Conservation (phyloP, 2,329 filamentous ascomycete genomes). For the Escovopsis sp. region DNA sequence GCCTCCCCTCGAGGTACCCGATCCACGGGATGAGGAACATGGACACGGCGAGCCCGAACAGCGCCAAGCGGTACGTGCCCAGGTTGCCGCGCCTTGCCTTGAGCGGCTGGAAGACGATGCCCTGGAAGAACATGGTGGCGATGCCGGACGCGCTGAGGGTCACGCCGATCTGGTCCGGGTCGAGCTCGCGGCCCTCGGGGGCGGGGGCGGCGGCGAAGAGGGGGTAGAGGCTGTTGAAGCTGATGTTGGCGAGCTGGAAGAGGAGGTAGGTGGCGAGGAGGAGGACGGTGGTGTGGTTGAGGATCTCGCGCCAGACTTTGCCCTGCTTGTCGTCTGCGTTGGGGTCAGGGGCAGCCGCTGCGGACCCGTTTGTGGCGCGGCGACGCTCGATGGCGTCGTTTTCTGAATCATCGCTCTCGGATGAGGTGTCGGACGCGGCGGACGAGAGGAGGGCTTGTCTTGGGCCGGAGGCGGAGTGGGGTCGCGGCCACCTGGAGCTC, state of each 20-base stretch:
- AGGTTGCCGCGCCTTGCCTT: slow-evolving; percentile 73
- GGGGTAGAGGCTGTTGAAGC: slow-evolving; percentile 88
- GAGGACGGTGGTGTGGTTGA: slow-evolving; percentile 69
- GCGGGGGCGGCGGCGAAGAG: slow-evolving; percentile 68
- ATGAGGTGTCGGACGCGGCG: slow-evolving; percentile 5
- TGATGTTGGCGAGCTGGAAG: slow-evolving; percentile 87
- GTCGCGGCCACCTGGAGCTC: slow-evolving; percentile 23
- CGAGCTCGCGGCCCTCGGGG: slow-evolving; percentile 62
- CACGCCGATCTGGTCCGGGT: slow-evolving; percentile 68
- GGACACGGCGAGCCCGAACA: slow-evolving; percentile 66
- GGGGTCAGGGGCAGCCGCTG: slow-evolving; percentile 6
- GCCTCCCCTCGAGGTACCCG: slow-evolving; percentile 51
- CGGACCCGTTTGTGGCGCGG: too few species aligned
- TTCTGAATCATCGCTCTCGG: slow-evolving; percentile 12
- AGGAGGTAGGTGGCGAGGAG: slow-evolving; percentile 77
- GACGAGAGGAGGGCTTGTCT: slow-evolving; percentile 16
- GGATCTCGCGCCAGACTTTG: slow-evolving; percentile 34
- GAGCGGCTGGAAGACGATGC: slow-evolving; percentile 66
- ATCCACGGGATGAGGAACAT: slow-evolving; percentile 86
- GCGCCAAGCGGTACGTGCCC: slow-evolving; percentile 61
- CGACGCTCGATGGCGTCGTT: slow-evolving; percentile 1
- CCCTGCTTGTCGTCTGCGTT: neutral
- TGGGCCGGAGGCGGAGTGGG: slow-evolving; percentile 6
- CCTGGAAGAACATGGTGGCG: slow-evolving; percentile 80
- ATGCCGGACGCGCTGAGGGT: slow-evolving; percentile 71